Evolutionary conservation across 2,329 filamentous ascomycete genomes (phyloP).

Genomic region (Neonectria magnoliae): DNA sequence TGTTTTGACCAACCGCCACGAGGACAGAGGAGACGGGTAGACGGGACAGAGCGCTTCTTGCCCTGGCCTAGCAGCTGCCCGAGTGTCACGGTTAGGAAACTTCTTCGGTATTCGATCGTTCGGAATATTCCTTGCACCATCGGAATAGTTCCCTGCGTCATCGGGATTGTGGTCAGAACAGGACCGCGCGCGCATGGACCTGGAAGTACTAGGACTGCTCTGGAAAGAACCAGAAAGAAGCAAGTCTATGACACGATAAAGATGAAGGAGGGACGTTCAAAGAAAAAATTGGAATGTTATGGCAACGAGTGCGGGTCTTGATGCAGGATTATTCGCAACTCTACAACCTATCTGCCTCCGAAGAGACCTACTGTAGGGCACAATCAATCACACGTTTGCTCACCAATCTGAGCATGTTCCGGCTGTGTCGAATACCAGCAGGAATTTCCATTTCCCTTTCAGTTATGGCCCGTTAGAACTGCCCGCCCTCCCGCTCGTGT

Average conservation of each 20-base stretch:
- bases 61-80: background rate
- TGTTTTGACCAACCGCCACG: background rate
- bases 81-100: background rate
- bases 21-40: conserved; percentile 5
- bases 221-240: background rate
- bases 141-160: background rate
- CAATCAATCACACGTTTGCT: background rate
- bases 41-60: conserved; percentile 8
- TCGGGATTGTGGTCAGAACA: background rate
- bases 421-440: background rate
- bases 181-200: background rate
- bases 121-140: background rate
- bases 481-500: background rate
- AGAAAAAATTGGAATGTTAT: background rate
- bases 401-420: background rate
- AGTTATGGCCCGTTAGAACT: background rate
- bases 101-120: background rate
- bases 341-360: background rate
- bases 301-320: background rate
- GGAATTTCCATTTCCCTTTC: background rate
- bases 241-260: background rate
- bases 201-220: background rate
- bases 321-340: background rate
- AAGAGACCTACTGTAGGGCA: background rate
- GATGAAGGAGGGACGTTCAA: background rate